Percentiles rank a stretch among this genome's conserved stretches.
These are phyloP conservation scores for Nakaseomyces bracarensis DNA, from an alignment of 1,139 yeast species.

Conservation along the genomic window DNA sequence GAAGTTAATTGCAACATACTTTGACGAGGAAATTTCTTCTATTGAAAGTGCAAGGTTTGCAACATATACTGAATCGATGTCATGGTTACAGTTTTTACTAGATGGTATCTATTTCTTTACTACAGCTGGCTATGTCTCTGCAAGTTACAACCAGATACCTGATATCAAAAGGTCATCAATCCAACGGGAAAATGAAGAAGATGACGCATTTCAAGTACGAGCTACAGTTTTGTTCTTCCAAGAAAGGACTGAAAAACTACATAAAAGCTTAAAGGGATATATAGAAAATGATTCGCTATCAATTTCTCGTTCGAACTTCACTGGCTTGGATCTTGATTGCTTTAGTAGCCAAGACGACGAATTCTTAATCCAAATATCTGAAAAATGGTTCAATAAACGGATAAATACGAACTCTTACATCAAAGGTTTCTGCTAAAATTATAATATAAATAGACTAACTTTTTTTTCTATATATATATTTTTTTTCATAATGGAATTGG, in stretches of 20 bases:
- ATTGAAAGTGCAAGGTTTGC: constrained; percentile 23
- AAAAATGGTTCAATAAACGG: constrained; percentile 22
- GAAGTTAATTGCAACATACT: constrained; percentile 12
- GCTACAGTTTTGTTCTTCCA: constrained; percentile 20
- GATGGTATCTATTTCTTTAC: constrained; percentile 80
- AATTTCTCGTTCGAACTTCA: constrained; percentile 18
- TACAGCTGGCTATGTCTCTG: constrained; percentile 59
- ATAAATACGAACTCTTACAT: neutral
- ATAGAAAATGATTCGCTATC: constrained; percentile 14
- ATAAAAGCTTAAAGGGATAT: constrained; percentile 14
- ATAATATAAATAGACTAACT: no score
- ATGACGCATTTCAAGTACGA: constrained; percentile 26
- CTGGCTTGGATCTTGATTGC: constrained; percentile 24
- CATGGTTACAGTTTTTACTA: constrained; percentile 62
- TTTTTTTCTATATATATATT: neutral
- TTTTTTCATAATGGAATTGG: no score
- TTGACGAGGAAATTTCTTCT: constrained; percentile 18
- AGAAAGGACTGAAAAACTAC: constrained; percentile 16
- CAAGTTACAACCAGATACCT: constrained; percentile 19
- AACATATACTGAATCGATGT: constrained; percentile 37
- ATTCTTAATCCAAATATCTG: constrained; percentile 18
- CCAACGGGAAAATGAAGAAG: constrained; percentile 22
- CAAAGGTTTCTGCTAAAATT: neutral
- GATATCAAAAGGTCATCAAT: constrained; percentile 24
- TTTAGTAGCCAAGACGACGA: constrained; percentile 26